Percentiles rank a stretch among this genome's conserved stretches.
Evolutionary conservation across 495 filamentous ascomycete species (phyloP).

Genomic region (Penicillium daleae): DNA sequence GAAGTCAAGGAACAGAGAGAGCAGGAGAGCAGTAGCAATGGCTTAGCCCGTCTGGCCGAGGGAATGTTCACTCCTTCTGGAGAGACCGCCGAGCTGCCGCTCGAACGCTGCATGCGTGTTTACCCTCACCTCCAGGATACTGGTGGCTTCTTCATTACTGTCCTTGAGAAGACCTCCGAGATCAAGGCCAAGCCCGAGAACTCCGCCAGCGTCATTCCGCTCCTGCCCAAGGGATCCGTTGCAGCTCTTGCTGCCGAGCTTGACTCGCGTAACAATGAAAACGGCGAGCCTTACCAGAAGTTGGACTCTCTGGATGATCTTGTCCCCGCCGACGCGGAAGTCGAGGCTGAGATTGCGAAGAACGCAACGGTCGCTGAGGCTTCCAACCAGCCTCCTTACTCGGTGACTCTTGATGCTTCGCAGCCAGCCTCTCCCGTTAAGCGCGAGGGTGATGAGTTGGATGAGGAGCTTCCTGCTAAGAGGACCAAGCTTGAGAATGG

Average conservation of each 20-base stretch:
- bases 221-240: slow-evolving; percentile 45
- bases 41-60: slow-evolving; percentile 65
- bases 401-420: slow-evolving; percentile 36
- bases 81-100: slow-evolving; percentile 63
- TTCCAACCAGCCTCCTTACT: slow-evolving; percentile 45
- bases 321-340: slow-evolving; percentile 40
- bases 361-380: slow-evolving; percentile 49
- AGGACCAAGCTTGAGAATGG: slow-evolving; percentile 51
- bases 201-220: slow-evolving; percentile 57
- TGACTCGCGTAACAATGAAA: slow-evolving; percentile 49
- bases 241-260: slow-evolving; percentile 60
- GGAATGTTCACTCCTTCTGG: slow-evolving; percentile 81
- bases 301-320: slow-evolving; percentile 55
- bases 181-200: slow-evolving; percentile 82
- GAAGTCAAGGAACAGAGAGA: slow-evolving; percentile 70
- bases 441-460: slow-evolving; percentile 46
- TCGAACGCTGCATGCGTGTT: slow-evolving; percentile 88
- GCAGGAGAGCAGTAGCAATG: slow-evolving; percentile 54
- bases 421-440: slow-evolving; percentile 35
- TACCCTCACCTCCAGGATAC: slow-evolving; percentile 97
- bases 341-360: slow-evolving; percentile 43
- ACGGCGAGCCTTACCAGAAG: slow-evolving; percentile 47
- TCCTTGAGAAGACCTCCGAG: slow-evolving; percentile 87
- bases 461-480: slow-evolving; percentile 51
- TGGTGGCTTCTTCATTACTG: slow-evolving; percentile 94